Evolutionary conservation across 2,329 filamentous ascomycete genomes (phyloP), one percentile per base, ranked within the genome.

Genomic region (Colletotrichum neosansevieriae): DNA sequence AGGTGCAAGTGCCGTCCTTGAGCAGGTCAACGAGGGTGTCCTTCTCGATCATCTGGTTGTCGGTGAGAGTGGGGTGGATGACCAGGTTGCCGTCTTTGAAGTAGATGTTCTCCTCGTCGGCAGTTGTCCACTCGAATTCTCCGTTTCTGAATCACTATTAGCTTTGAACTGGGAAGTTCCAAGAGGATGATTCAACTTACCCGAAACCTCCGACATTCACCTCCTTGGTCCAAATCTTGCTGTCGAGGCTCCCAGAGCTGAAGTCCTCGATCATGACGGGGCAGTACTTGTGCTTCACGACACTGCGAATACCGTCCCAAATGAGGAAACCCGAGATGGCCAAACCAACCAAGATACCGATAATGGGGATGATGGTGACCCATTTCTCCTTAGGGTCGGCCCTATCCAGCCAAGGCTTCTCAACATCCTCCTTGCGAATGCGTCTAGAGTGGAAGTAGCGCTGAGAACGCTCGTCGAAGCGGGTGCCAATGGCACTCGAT

Each of bases 311-410:
- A 4, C 93, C 93, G 72, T 94, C 91, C 85, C 89, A 96, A 54
- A 96, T 83, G 50, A 96, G 80, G 74, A 94, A 88, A 1, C 85
- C 92, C 1, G 91, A 88, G 45, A 94, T 80, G 3, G 78, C 86
- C 40, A 95, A 76, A 13, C 93, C 93, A 13, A 94, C 69, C 3
- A 89, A 54, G 57, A 96, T 87, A 53, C 92, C 93, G 24, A 93
- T 76, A 47, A 94, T 76, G 2, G 93, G 93, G 65, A 97, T 86
- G 71, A 95, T 94, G 2, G 91, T 94, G 9, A 93, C 89, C 93
- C 93, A 96, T 82, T 94, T 96, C 84, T 95, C 92, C 77, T 89
- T 91, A 12, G 91, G 90, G 72, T 94, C 91, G 65, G 84, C 89
- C 76, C 89, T 90, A n/a, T 86, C 79, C 44, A 91, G 79, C 93